Evolutionary conservation across 169 alveolate species (phyloP).

Genomic region (Plasmodium coatneyi): DNA sequence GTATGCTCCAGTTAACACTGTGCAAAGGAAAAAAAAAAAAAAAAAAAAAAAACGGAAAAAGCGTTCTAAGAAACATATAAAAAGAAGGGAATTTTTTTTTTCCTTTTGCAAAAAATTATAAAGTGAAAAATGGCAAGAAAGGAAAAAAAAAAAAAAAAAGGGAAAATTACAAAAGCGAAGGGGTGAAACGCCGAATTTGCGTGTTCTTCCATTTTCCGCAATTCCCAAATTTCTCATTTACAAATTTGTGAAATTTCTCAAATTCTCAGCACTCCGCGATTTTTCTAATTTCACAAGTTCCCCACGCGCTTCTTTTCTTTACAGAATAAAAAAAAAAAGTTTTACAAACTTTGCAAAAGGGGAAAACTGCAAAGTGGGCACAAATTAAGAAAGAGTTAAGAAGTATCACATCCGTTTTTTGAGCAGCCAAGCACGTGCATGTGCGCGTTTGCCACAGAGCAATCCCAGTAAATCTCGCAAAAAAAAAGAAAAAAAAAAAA

Average conservation of each 20-base stretch:
- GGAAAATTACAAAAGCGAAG: neutral
- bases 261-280: neutral
- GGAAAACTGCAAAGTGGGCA: neutral
- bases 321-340: neutral
- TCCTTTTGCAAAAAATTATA: neutral
- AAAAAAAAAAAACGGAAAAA: slow-evolving; percentile 12
- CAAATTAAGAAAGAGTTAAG: neutral
- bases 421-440: neutral
- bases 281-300: neutral
- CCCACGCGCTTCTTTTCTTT: neutral
- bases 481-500: slow-evolving; percentile 1
- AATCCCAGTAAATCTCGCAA: neutral
- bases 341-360: neutral
- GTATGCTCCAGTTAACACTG: neutral
- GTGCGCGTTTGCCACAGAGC: neutral
- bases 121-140: neutral
- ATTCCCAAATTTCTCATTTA: neutral
- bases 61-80: neutral
- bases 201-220: neutral
- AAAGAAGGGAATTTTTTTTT: slow-evolving; percentile 8
- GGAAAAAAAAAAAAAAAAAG: neutral
- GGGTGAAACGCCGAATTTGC: neutral
- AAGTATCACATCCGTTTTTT: neutral
- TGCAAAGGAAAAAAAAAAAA: slow-evolving; percentile 47
- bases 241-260: slow-evolving; percentile 8